Percentiles rank a stretch among this genome's conserved stretches.
Evolutionary conservation across 345 rosid genomes (phyloP).

Genomic region (Odontarrhena argentea): DNA sequence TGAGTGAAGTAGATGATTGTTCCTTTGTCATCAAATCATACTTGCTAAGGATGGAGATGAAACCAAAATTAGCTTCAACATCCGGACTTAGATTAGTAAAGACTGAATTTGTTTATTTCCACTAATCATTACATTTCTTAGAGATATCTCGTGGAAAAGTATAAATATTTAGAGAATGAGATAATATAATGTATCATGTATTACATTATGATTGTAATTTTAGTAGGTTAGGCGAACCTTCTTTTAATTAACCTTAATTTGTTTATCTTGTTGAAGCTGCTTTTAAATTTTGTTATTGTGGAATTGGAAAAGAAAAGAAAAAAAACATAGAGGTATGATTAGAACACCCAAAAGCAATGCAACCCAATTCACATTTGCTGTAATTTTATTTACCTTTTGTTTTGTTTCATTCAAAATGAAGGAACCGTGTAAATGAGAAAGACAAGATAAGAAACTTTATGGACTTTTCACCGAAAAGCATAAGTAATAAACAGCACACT

Average conservation of each 20-base stretch:
- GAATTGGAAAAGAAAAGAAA: neutral
- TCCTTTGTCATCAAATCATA: neutral
- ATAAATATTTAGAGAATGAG: constrained; percentile 2
- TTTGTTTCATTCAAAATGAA: neutral
- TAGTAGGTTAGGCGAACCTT: constrained; percentile 20
- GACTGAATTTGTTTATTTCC: neutral
- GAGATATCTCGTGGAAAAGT: neutral
- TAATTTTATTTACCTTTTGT: neutral
- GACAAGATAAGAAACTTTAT: constrained; percentile 34
- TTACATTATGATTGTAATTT: neutral
- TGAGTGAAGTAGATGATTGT: constrained; percentile 3
- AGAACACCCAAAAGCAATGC: constrained; percentile 43
- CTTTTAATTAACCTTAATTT: constrained; percentile 1
- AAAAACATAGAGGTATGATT: constrained; percentile 40
- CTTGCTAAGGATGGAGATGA: neutral
- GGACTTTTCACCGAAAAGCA: constrained; percentile 46
- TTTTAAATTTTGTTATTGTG: neutral
- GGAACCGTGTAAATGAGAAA: constrained; percentile 21
- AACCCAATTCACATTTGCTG: constrained; percentile 36
- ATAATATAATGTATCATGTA: constrained; percentile 8
- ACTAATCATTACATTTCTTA: neutral
- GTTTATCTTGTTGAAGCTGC: constrained; percentile 12
- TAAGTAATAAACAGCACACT: constrained; percentile 42
- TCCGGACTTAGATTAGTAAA: neutral
- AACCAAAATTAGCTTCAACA: neutral